A percentile compares a stretch with the other conserved stretches of the same genome.
These are phyloP conservation scores for Marasmius sp. DNA, from an alignment of 1,284 basidiomycete species.

Conservation along the genomic window DNA sequence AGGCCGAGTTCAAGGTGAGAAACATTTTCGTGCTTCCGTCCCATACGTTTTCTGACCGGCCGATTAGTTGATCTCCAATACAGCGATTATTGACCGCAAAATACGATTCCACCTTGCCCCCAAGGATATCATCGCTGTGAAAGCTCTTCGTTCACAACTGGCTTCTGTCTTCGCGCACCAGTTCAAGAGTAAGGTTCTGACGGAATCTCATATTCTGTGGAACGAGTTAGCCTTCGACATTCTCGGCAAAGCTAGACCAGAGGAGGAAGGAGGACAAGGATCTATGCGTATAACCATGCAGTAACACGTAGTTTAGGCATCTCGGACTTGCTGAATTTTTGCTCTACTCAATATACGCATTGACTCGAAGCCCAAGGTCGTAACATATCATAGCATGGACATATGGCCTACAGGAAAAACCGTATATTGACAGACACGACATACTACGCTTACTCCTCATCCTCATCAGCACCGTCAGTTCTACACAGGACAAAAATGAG, in stretches of 20 bases:
- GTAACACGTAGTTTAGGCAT: neutral
- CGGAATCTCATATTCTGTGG: constrained; percentile 64
- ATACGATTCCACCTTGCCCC: constrained; percentile 73
- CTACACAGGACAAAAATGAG: constrained; percentile 14
- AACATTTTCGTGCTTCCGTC: too few relatives aligned
- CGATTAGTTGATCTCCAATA: constrained; percentile 67
- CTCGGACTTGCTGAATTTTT: too few relatives aligned
- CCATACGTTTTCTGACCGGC: neutral
- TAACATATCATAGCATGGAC: neutral
- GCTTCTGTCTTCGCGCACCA: constrained; percentile 62
- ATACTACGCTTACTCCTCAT: constrained; percentile 41
- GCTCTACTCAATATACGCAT: too few relatives aligned
- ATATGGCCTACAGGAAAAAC: neutral
- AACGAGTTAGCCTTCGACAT: constrained; percentile 68
- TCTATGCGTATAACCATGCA: neutral
- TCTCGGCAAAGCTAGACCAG: constrained; percentile 47
- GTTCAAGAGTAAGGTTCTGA: constrained; percentile 62
- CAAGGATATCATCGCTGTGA: constrained; percentile 80
- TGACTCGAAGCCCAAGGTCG: too few relatives aligned
- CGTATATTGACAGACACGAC: neutral
- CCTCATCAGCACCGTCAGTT: constrained; percentile 48
- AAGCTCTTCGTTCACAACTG: constrained; percentile 74
- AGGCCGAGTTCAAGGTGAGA: constrained; percentile 83
- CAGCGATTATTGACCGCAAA: constrained; percentile 83
- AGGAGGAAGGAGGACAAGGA: constrained; percentile 18